Percentiles rank a stretch among this genome's conserved stretches.
phyloP scores from a whole-genome alignment of 768 basidiomycete species.

The Xerocomellus dryophilus region DNA sequence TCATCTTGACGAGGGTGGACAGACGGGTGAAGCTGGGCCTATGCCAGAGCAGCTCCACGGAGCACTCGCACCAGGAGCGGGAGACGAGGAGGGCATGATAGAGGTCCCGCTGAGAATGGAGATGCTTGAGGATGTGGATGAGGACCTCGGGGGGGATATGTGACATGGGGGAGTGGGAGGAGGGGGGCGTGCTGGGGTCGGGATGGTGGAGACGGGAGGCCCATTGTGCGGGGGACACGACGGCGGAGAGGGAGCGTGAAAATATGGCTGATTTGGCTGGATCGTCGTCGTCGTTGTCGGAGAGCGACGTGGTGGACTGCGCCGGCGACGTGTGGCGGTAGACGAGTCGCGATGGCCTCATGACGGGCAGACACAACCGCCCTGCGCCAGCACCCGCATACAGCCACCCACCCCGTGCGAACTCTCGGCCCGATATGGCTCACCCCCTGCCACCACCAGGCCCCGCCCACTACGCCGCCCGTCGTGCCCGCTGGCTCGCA shows the following conservation, averaged over 20 bases:
- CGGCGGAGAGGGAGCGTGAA: conserved; percentile 35
- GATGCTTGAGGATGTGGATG: conserved; percentile 85
- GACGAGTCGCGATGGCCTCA: conserved; percentile 34
- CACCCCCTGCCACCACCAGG: conserved; percentile 57
- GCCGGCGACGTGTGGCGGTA: conserved; percentile 46
- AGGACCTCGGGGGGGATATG: conserved; percentile 86
- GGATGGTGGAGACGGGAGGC: conserved; percentile 31
- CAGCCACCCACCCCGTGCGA: conserved; percentile 13
- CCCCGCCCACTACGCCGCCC: conserved; percentile 58
- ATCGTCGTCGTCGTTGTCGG: conserved; percentile 70
- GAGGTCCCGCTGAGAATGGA: conserved; percentile 72
- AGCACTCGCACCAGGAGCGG: conserved; percentile 92
- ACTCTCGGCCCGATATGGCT: conserved; percentile 23
- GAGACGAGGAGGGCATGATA: conserved; percentile 76
- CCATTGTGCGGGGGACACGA: conserved; percentile 70
- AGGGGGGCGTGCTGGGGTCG: conserved; percentile 28
- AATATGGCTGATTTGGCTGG: conserved; percentile 47
- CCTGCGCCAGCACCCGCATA: too few relatives aligned
- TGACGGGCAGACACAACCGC: conserved; percentile 2
- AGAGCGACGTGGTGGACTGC: conserved; percentile 77
- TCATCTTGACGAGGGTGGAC: conserved; percentile 73
- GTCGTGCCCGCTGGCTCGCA: conserved; percentile 61
- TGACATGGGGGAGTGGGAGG: conserved; percentile 54
- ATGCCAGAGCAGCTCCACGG: conserved; percentile 93
- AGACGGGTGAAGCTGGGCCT: conserved; percentile 74